These are phyloP conservation scores for Plasmodium vinckei DNA, from an alignment of 169 alveolate genomes.

Conservation along the genomic window DNA sequence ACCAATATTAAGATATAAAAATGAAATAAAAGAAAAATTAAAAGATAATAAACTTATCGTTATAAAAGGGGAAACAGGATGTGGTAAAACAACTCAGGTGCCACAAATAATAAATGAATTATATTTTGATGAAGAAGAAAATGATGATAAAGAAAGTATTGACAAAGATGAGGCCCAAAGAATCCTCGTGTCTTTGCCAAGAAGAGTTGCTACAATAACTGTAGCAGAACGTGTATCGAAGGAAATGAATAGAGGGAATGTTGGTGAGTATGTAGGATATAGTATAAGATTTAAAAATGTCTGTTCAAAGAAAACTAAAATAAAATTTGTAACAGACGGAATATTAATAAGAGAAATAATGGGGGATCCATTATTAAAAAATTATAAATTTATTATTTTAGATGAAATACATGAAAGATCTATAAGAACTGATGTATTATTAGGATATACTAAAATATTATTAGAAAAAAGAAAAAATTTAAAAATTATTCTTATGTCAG, in stretches of 20 bases:
- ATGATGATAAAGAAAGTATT: neutral
- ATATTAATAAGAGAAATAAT: conserved; percentile 94
- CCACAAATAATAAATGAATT: conserved; percentile 93
- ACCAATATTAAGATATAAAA: conserved; percentile 51
- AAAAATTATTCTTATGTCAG: conserved; percentile 94
- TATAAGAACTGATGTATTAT: conserved; percentile 93
- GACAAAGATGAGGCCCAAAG: neutral
- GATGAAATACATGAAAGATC: conserved; percentile 98
- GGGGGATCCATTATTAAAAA: conserved; percentile 85
- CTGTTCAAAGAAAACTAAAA: conserved; percentile 89
- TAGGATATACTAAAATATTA: conserved; percentile 90
- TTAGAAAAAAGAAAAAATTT: conserved; percentile 86
- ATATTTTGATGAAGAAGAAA: conserved; percentile 60
- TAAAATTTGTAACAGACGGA: conserved; percentile 95
- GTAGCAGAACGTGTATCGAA: conserved; percentile 91
- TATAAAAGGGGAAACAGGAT: conserved; percentile 95
- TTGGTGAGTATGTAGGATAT: conserved; percentile 94
- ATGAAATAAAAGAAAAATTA: conserved; percentile 49
- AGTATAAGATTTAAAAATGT: conserved; percentile 93
- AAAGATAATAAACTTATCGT: conserved; percentile 37
- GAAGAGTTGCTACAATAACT: conserved; percentile 94
- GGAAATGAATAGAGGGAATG: conserved; percentile 85
- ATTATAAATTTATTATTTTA: conserved; percentile 90
- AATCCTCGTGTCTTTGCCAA: conserved; percentile 89
- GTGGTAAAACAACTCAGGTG: conserved; percentile 97